Conservation (phyloP, 108 stramenopile genomes). For the Fistulifera pelliculosa region DNA sequence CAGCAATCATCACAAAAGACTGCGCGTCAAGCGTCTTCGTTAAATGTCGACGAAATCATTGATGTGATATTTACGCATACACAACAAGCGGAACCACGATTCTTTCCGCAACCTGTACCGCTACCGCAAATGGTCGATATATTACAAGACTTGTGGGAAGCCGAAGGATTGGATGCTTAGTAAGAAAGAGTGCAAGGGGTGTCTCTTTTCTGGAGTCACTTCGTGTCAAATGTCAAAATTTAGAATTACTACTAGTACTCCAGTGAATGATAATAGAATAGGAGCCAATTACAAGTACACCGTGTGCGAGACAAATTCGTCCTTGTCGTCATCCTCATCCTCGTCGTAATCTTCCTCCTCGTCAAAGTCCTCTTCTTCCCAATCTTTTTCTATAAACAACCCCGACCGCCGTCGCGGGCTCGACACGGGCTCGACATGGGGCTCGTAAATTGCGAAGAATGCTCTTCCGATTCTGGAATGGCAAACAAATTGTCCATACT, state of each 20-base stretch:
- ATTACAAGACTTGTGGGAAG: conserved; percentile 76
- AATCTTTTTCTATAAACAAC: too few relatives aligned
- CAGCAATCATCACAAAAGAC: too few relatives aligned
- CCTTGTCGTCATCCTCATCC: not conserved
- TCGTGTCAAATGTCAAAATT: too few relatives aligned
- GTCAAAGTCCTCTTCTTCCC: not conserved
- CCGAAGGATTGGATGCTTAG: conserved; percentile 76
- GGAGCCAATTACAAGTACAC: not conserved
- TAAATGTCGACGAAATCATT: conserved; percentile 75
- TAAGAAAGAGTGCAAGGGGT: too few relatives aligned
- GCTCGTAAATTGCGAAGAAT: too few relatives aligned
- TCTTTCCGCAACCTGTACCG: conserved; percentile 59
- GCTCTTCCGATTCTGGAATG: too few relatives aligned
- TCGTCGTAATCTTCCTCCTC: not conserved
- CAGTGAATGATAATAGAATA: too few relatives aligned
- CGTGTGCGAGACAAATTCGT: not conserved
- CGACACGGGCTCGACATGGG: too few relatives aligned
- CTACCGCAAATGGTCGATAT: conserved; percentile 79
- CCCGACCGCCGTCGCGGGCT: too few relatives aligned
- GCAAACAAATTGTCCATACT: too few relatives aligned
- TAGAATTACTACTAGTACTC: too few relatives aligned
- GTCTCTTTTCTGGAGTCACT: too few relatives aligned
- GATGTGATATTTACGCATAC: conserved; percentile 58
- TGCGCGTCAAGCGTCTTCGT: conserved; percentile 14
- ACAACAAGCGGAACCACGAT: conserved; percentile 38